A percentile compares a stretch with the other conserved stretches of the same genome.
phyloP scores from a whole-genome alignment of 257 asterid species.

The Penstemon davidsonii region DNA sequence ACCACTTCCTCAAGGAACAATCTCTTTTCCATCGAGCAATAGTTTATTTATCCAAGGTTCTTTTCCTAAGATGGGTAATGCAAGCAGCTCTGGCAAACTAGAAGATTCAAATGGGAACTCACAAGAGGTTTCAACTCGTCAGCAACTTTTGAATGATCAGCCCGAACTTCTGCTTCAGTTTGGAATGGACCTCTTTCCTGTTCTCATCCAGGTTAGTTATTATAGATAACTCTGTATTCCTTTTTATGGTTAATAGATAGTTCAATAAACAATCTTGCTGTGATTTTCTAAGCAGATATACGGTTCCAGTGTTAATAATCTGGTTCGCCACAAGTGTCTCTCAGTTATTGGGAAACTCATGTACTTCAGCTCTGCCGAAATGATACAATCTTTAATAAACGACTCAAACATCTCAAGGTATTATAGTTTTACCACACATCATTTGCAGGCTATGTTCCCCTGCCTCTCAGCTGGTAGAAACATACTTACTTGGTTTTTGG shows the following conservation, averaged over 20 bases:
- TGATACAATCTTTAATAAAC: slow-evolving; percentile 72
- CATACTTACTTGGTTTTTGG: slow-evolving; percentile 29
- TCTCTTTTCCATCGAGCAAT: slow-evolving; percentile 70
- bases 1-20: slow-evolving; percentile 85
- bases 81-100: slow-evolving; percentile 65
- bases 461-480: slow-evolving; percentile 18
- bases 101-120: slow-evolving; percentile 57
- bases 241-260: not conserved
- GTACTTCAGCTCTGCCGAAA: slow-evolving; percentile 88
- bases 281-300: slow-evolving; percentile 59
- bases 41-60: slow-evolving; percentile 62
- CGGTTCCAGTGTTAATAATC: slow-evolving; percentile 94
- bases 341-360: slow-evolving; percentile 88
- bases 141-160: slow-evolving; percentile 77
- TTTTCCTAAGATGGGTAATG: slow-evolving; percentile 52
- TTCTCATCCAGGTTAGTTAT: slow-evolving; percentile 75
- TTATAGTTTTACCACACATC: slow-evolving; percentile 13
- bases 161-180: slow-evolving; percentile 93
- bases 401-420: slow-evolving; percentile 87
- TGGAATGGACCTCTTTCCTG: slow-evolving; percentile 91
- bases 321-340: slow-evolving; percentile 95
- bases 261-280: slow-evolving; percentile 6
- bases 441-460: slow-evolving; percentile 19
- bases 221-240: not conserved
- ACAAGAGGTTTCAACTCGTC: slow-evolving; percentile 68